A percentile compares a stretch with the other conserved stretches of the same genome.
Evolutionary conservation across 2,329 filamentous ascomycete genomes (phyloP).

Genomic region (Beauveria australis): DNA sequence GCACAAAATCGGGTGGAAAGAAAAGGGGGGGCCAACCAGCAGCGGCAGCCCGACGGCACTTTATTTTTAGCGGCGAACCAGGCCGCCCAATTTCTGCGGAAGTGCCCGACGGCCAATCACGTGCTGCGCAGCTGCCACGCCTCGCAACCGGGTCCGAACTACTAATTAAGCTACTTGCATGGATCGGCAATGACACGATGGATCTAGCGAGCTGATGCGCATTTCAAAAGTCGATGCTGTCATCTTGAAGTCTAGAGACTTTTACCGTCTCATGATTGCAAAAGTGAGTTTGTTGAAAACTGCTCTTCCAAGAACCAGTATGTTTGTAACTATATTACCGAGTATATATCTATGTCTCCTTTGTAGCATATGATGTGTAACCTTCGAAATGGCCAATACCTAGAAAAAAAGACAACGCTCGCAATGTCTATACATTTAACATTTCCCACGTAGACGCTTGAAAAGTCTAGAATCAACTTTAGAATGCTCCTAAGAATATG

Average conservation of each 20-base stretch:
- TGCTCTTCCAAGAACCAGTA: background rate
- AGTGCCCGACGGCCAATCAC: background rate
- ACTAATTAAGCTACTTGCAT: background rate
- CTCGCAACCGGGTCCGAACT: background rate
- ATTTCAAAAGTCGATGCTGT: background rate
- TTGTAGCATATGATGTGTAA: background rate
- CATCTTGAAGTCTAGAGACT: background rate
- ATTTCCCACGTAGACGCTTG: background rate
- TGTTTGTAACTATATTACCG: background rate
- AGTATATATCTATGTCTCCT: conserved; percentile 1
- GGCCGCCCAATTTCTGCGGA: background rate
- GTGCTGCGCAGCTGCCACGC: background rate
- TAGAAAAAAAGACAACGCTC: background rate
- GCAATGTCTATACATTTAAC: background rate
- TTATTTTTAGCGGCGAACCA: background rate
- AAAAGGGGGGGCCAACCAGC: background rate
- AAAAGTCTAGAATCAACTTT: background rate
- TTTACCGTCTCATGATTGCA: background rate
- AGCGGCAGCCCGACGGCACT: background rate
- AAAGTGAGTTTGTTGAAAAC: background rate
- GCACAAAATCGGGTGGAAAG: background rate
- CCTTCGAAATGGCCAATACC: background rate
- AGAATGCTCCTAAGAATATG: background rate
- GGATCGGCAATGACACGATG: background rate
- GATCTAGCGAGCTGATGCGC: background rate